Evolutionary conservation across 495 filamentous ascomycete species (phyloP), one percentile per base, ranked within the genome.

Genomic region (Coniosporium apollinis): DNA sequence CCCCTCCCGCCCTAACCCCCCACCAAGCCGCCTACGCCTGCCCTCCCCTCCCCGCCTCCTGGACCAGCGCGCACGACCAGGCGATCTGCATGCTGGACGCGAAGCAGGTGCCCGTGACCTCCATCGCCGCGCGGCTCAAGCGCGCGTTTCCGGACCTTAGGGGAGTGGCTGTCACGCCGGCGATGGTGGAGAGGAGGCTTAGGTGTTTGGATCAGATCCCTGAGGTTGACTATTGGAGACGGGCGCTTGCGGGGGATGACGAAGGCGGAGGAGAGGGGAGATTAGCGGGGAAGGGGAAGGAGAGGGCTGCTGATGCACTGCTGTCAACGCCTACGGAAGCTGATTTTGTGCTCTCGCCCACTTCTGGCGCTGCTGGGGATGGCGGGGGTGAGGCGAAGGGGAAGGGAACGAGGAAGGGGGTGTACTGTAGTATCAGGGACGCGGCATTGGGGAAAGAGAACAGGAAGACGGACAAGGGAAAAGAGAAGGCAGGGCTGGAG

Each of bases 61-160:
- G 45, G 45, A 34, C 14, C 18, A 10, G 26, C 5, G 19, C 36
- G n/a, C 45, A 44, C 37, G 45, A 47, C 29, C 45, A 30, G 16
- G 30, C 30, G 14, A 44, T 47, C 41, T 47, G 45, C 37, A 17
- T 41, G 13, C 39, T 43, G 11, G 45, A 47, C 33, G 31, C 15
- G 10, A 26, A 36, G 10, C 19, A 31, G 36, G 39, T 39, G 40
- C n/a, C 34, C 2, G 34, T 36, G n/a, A 9, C 9, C 7, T 13
- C 13, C 5, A 43, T 43, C 22, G 37, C 43, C 5, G 6, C 20
- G 5, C 38, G 40, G 18, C 26, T 47, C 19, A 34, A 39, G 5
- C 21, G 41, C 9, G 19, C 25, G n/a, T 43, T 43, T 19, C 40
- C 44, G 1, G 20, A 24, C 9, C 22, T 47, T 2, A 30, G 19